Conservation (phyloP, 1,284 basidiomycete genomes). For the Irpex sp. region DNA sequence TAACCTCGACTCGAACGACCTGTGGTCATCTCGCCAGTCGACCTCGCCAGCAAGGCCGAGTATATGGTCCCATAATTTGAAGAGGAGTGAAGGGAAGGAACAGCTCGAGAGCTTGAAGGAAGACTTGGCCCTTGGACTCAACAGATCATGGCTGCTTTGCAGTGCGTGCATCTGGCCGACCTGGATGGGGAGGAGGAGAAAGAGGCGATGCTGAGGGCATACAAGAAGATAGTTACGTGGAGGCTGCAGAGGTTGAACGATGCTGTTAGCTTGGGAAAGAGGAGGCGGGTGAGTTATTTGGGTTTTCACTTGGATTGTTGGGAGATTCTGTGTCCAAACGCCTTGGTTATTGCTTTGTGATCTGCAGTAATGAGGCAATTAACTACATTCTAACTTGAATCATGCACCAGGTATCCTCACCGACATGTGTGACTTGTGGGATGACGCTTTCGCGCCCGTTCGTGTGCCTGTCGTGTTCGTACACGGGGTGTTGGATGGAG, state of each 20-base stretch:
- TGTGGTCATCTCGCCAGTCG: neutral
- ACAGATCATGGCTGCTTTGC: neutral
- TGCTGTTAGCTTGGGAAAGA: constrained; percentile 32
- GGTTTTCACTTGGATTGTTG: neutral
- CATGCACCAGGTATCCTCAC: constrained; percentile 32
- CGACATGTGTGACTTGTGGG: constrained; percentile 62
- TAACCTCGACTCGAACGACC: neutral
- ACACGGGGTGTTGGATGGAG: constrained; percentile 66
- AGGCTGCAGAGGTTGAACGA: constrained; percentile 28
- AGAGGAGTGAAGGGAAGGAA: neutral
- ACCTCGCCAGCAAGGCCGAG: neutral
- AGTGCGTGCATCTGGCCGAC: constrained; percentile 10
- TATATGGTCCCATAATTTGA: neutral
- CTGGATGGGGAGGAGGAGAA: constrained; percentile 20
- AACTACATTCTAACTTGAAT: no score
- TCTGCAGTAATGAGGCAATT: neutral
- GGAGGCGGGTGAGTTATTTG: constrained; percentile 33
- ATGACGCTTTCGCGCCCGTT: constrained; percentile 63
- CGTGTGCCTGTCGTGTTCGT: constrained; percentile 75
- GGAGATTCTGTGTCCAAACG: neutral
- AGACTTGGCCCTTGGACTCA: neutral
- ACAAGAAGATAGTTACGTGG: constrained; percentile 36
- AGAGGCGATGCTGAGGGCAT: constrained; percentile 28
- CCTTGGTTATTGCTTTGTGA: neutral
- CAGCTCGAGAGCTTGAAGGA: neutral